Conservation (phyloP, 345 rosid species). For the Citrus australasica region DNA sequence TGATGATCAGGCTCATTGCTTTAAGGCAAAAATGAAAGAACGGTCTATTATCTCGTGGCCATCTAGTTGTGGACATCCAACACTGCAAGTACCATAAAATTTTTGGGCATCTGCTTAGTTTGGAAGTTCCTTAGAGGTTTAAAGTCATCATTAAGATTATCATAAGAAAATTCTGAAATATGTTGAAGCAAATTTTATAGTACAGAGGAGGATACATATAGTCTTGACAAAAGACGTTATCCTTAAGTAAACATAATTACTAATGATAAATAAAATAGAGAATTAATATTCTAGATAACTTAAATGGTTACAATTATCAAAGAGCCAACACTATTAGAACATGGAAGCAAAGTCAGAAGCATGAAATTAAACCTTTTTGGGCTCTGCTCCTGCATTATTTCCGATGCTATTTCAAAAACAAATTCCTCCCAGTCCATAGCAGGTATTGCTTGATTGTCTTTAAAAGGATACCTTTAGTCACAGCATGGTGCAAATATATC, state of each 20-base stretch:
- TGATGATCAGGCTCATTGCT: not conserved
- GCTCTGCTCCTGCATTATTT: slow-evolving; percentile 93
- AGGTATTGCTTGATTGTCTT: slow-evolving; percentile 67
- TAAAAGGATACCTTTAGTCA: slow-evolving; percentile 66
- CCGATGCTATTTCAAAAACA: slow-evolving; percentile 78
- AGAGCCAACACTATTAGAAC: not conserved
- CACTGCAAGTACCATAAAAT: not conserved
- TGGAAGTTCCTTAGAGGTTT: not conserved
- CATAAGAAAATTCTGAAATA: not conserved
- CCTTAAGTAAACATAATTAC: not conserved
- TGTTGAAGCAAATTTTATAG: not conserved
- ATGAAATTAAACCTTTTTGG: slow-evolving; percentile 59
- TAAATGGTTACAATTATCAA: not conserved
- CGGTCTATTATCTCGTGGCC: not conserved
- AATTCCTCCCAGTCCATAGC: slow-evolving; percentile 99
- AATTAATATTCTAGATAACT: not conserved
- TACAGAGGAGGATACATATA: not conserved
- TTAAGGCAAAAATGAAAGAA: not conserved
- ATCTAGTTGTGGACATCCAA: not conserved
- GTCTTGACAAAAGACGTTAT: not conserved
- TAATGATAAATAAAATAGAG: not conserved
- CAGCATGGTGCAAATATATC: slow-evolving; percentile 1
- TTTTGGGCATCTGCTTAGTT: not conserved
- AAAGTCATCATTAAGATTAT: not conserved
- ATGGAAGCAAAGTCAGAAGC: not conserved